Evolutionary conservation across 2,329 filamentous ascomycete species (phyloP), one percentile per base, ranked within the genome.

Genomic region (Aaosphaeria pasadenensis): DNA sequence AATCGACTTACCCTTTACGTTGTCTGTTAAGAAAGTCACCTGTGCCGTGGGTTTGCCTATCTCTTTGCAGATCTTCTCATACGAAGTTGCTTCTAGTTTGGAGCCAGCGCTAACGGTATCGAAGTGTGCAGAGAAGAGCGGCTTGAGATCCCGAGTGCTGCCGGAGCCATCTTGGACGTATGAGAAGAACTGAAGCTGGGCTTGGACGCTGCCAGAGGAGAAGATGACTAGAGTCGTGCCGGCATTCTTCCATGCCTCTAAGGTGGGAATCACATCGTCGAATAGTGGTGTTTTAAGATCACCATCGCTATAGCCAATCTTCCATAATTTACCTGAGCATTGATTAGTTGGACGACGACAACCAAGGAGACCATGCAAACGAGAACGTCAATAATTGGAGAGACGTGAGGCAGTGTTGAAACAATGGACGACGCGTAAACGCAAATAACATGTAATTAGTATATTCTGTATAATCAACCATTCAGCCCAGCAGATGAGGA

Each of bases 11-110:
- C 73, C 77, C 62, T 80, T 82, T 41, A 88, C 77, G 62, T 91
- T 91, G 71, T 94, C 89, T 61, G 87, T 92, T 51, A 92, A 73
- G 67, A 94, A 94, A n/a, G 90, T 74, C 75, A 88, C 88, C 47
- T 80, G 75, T 7, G 67, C 69, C 13, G 77, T 67, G 43, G 73
- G 58, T 48, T 77, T 72, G 32, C 50, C 56, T 11, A 81, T 53
- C 51, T 75, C 72, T 42, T 69, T 67, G 42, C 80, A 75, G 56
- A 91, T 91, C 58, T 75, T 82, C 56, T 72, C 68, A 71, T 92
- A 94, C 66, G 88, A 91, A 24, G 66, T 69, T 36, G 71, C 66
- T 58, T 89, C 82, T 41, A 78, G 81, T 75, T 94, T 94, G 47
- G 81, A 77, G 1, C 89, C 89, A 31, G 89, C 88, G 66, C 89